Evolutionary conservation across 2,329 filamentous ascomycete species (phyloP).

Genomic region (Colletotrichum costaricense): DNA sequence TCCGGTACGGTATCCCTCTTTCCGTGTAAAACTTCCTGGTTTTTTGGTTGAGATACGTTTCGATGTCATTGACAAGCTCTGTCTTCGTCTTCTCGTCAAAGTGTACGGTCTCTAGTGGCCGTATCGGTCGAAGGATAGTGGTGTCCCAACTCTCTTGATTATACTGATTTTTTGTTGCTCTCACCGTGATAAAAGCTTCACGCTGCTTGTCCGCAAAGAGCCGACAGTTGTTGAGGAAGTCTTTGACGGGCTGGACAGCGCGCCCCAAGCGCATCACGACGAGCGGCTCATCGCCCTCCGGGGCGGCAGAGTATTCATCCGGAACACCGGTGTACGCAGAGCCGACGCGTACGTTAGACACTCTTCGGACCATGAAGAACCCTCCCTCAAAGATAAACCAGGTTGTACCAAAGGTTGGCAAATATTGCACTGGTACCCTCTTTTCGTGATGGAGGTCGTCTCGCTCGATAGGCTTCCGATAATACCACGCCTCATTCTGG

Average conservation of each 20-base stretch:
- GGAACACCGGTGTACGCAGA: slow-evolving; percentile 36
- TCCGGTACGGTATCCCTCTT: slow-evolving; percentile 78
- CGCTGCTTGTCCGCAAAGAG: slow-evolving; percentile 48
- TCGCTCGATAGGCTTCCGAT: slow-evolving; percentile 40
- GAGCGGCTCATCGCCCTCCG: slow-evolving; percentile 50
- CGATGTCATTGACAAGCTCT: slow-evolving; percentile 75
- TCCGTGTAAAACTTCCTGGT: slow-evolving; percentile 75
- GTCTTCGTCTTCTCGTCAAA: slow-evolving; percentile 61
- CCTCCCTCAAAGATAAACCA: slow-evolving; percentile 48
- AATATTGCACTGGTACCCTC: slow-evolving; percentile 48
- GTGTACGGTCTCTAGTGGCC: slow-evolving; percentile 47
- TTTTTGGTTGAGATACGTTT: slow-evolving; percentile 70
- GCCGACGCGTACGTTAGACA: slow-evolving; percentile 37
- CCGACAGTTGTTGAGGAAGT: slow-evolving; percentile 44
- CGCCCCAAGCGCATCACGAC: slow-evolving; percentile 52
- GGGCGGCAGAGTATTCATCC: slow-evolving; percentile 47
- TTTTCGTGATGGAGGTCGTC: slow-evolving; percentile 48
- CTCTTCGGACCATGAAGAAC: slow-evolving; percentile 50
- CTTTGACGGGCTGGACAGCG: slow-evolving; percentile 45
- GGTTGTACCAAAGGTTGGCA: slow-evolving; percentile 50
- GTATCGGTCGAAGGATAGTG: slow-evolving; percentile 43
- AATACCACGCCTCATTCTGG: slow-evolving; percentile 46
- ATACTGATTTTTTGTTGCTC: slow-evolving; percentile 42
- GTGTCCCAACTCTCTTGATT: slow-evolving; percentile 47
- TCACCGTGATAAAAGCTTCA: slow-evolving; percentile 49